Base-by-base conservation (phyloP, 345 rosid genomes). In the Punica granatum region DNA sequence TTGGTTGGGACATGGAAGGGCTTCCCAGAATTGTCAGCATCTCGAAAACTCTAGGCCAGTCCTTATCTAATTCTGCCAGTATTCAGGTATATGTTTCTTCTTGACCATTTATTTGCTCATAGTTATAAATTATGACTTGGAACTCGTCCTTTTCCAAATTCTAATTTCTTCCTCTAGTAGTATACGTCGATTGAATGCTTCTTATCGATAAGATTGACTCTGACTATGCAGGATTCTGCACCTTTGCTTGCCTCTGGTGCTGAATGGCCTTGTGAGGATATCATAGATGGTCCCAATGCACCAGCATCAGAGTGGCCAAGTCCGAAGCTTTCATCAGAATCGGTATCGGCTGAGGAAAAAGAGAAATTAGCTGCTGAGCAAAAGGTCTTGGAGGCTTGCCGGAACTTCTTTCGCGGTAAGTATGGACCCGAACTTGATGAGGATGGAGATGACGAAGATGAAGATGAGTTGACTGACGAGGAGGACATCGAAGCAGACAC, bases 1-100 rank as follows among this genome's bases (percentile, higher is more conserved):
- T 92, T 74, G 89, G 88, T 34, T 88, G 96, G 92, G 94, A 88
- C 68, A 63, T 85, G 62, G 68, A 75, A 35, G 59, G 60, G 73
- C 77, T 84, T 67, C 81, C 85, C 15, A 46, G n/a, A n/a, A 71
- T 79, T 73, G 76, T 74, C 35, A 30, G 37, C 63, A 83, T 77
- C 66, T 75, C 72, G 0, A 69, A 73, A 65, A 79, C 82, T 73
- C 79, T 75, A 10, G 28, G 77, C 44, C 69, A 7, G 25, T 66
- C 70, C 34, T n/a, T 71, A 65, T 66, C 34, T 12, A 73, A 72
- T 35, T 64, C 43, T 53, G 60, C 74, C 60, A 65, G 42, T 54
- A 9, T 66, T 31, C 72, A 69, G 83, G 76, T 76, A 76, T 23
- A 44, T 25, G 10, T 54, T 51, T 23, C 28, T 53, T 23, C 59